Base-by-base conservation (phyloP, 2,329 filamentous ascomycete genomes). In the Cladosporium sp. region DNA sequence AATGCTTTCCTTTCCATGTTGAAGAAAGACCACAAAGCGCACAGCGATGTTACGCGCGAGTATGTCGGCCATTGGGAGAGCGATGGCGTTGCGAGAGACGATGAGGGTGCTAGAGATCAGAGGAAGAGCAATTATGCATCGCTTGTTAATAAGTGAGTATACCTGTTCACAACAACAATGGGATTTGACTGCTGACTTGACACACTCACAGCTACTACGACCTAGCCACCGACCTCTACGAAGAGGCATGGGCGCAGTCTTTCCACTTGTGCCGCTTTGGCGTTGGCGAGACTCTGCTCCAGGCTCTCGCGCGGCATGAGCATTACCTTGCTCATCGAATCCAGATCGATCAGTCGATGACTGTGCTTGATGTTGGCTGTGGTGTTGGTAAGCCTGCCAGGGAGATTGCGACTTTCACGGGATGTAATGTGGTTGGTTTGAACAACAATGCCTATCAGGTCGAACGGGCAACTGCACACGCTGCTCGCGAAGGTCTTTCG, bases 201-300 rank as follows among this genome's bases (percentile, higher is more conserved):
- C 14, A 2, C 0, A 16, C n/a, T 1, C 0, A 16, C n/a, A 61
- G 58, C 79, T 97, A 97, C 85, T 97, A 97, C 84, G 96, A 97
- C 81, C 87, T 97, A 58, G 93, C 92, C n/a, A 97, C 93, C 71
- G 93, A 97, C 76, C 81, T 97, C 59, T 97, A 97, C 84, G 93
- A 97, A 82, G 93, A 96, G 72, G 93, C 92, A 73, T 97, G 93
- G 92, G 92, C 92, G 69, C 88, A 92, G 75, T 93, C 89, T 48
- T 97, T 97, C 85, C 93, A 97, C 81, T 97, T 97, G 84, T 95
- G 91, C 81, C 92, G 93, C 67, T 96, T 93, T 79, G 89, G 91
- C 54, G 81, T 87, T 70, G 89, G 90, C 75, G 93, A 97, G 81
- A 83, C 86, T 63, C 96, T 97, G 81, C 83, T 88, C 78, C 90